phyloP scores from a whole-genome alignment of 495 filamentous ascomycete genomes.

The Tuber magnatum region DNA sequence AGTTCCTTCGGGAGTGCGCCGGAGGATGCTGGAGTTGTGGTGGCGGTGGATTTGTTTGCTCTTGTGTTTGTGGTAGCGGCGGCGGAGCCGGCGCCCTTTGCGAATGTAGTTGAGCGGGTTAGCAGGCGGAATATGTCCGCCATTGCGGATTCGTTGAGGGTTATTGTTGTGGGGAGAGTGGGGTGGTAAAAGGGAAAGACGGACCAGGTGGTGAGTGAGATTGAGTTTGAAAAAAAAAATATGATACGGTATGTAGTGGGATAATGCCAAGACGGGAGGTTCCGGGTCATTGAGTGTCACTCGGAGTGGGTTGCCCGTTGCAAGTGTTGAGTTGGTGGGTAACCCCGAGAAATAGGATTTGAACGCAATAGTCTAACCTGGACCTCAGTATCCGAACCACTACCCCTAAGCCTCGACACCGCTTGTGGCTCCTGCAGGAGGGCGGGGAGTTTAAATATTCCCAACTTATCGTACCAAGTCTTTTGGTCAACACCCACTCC shows the following conservation, averaged over 20 bases:
- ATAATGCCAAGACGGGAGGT: slow-evolving; percentile 27
- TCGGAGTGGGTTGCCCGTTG: neutral
- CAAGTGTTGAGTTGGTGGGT: neutral
- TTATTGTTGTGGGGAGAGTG: neutral
- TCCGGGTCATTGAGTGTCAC: slow-evolving; percentile 7
- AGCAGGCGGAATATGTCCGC: slow-evolving; percentile 59
- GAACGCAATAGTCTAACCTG: neutral
- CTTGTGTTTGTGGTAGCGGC: slow-evolving; percentile 41
- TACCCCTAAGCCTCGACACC: neutral
- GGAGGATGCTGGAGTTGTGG: slow-evolving; percentile 3
- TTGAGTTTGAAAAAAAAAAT: slow-evolving; percentile 1
- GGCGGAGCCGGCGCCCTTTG: slow-evolving; percentile 40
- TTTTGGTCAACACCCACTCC: neutral
- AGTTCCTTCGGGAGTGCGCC: slow-evolving; percentile 25
- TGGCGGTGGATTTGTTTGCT: slow-evolving; percentile 22
- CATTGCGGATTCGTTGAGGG: slow-evolving; percentile 14
- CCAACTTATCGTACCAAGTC: neutral
- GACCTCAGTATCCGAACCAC: neutral
- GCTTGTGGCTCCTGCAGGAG: neutral
- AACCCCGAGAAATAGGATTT: neutral
- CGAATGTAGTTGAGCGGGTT: slow-evolving; percentile 54
- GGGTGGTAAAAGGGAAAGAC: neutral
- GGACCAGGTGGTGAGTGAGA: neutral
- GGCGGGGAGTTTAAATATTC: neutral
- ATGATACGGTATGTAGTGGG: too few relatives aligned